Conservation (phyloP, 495 filamentous ascomycete species). For the Hypoxylon cercidicola region DNA sequence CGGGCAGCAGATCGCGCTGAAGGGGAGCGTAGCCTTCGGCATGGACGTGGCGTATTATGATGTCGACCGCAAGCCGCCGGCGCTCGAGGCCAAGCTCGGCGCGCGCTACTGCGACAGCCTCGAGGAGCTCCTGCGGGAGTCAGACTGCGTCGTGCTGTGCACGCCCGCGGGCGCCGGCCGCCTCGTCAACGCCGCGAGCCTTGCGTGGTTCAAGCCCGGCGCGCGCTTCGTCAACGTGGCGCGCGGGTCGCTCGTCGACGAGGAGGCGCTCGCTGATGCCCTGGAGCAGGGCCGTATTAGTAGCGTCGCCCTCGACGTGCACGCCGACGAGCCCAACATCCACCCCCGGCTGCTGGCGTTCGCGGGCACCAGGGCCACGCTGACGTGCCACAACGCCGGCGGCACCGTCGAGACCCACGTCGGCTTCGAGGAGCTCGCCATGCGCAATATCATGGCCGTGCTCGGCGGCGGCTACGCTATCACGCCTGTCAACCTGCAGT, state of each 20-base stretch:
- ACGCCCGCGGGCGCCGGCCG: slow-evolving; percentile 68
- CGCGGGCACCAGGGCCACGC: slow-evolving; percentile 60
- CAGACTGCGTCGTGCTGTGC: slow-evolving; percentile 75
- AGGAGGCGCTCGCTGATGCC: slow-evolving; percentile 72
- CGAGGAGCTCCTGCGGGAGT: slow-evolving; percentile 61
- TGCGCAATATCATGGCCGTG: slow-evolving; percentile 76
- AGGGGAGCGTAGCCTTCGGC: slow-evolving; percentile 63
- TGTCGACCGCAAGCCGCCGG: slow-evolving; percentile 63
- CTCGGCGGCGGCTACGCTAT: slow-evolving; percentile 63
- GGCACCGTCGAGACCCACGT: slow-evolving; percentile 75
- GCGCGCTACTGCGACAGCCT: slow-evolving; percentile 65
- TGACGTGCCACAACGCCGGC: slow-evolving; percentile 77
- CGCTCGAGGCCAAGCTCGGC: slow-evolving; percentile 53
- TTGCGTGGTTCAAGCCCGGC: slow-evolving; percentile 65
- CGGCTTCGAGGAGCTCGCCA: slow-evolving; percentile 77
- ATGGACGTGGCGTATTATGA: slow-evolving; percentile 79
- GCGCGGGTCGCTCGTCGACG: slow-evolving; percentile 75
- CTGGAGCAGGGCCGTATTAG: slow-evolving; percentile 64
- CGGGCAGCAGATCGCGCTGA: slow-evolving; percentile 71
- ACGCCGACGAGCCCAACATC: slow-evolving; percentile 67
- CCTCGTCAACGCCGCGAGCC: slow-evolving; percentile 62
- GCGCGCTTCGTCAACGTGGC: slow-evolving; percentile 77
- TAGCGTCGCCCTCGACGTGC: slow-evolving; percentile 74
- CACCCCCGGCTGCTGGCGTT: slow-evolving; percentile 60
- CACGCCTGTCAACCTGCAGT: slow-evolving; percentile 73